Evolutionary conservation across 805 yeast genomes (phyloP).

Genomic region (Sugiyamaella chiloensis): DNA sequence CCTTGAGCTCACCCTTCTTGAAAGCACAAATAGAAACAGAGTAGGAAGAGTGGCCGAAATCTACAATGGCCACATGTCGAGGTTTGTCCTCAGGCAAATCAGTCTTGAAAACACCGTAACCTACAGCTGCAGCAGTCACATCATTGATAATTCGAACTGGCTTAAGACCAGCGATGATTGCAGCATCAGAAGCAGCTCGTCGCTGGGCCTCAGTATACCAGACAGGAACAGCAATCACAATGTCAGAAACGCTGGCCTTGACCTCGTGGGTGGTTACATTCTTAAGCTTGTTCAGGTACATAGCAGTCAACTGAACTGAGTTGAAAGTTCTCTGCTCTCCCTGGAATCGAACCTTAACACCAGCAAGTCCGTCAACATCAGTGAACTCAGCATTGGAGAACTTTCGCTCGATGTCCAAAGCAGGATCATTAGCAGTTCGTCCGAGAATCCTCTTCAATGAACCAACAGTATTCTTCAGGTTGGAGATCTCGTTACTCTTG

Average conservation of each 20-base stretch:
- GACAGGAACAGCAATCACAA: slow-evolving; percentile 90
- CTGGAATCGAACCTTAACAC: slow-evolving; percentile 79
- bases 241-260: slow-evolving; percentile 76
- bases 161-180: slow-evolving; percentile 92
- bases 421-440: slow-evolving; percentile 69
- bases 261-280: slow-evolving; percentile 76
- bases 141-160: slow-evolving; percentile 98
- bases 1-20: slow-evolving; percentile 94
- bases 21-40: slow-evolving; percentile 86
- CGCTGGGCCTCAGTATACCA: slow-evolving; percentile 98
- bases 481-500: slow-evolving; percentile 93
- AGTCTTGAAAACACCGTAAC: slow-evolving; percentile 97
- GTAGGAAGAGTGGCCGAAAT: slow-evolving; percentile 95
- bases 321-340: slow-evolving; percentile 78
- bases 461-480: slow-evolving; percentile 93
- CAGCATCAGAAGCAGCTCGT: slow-evolving; percentile 93
- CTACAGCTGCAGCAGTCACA: slow-evolving; percentile 97
- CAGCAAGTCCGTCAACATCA: slow-evolving; percentile 68
- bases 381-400: slow-evolving; percentile 71
- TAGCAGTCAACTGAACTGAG: slow-evolving; percentile 87
- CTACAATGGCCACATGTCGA: slow-evolving; percentile 87
- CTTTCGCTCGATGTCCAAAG: slow-evolving; percentile 67
- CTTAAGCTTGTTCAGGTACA: slow-evolving; percentile 91
- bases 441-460: slow-evolving; percentile 93
- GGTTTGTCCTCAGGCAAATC: slow-evolving; percentile 94